Conservation (phyloP, 1,139 yeast species). For the Pneumocystis sp. region DNA sequence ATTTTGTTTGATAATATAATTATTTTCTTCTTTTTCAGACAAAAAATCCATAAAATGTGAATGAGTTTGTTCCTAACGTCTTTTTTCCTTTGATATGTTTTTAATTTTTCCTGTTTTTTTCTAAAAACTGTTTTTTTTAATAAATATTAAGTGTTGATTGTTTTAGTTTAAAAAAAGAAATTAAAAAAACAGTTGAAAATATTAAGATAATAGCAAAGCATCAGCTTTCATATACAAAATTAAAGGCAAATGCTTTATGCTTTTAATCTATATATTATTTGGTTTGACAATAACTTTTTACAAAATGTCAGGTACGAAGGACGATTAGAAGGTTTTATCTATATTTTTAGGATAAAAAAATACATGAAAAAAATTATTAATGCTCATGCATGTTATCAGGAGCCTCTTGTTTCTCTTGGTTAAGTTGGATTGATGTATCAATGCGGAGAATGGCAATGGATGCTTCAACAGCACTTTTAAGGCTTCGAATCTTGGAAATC, state of each 20-base stretch:
- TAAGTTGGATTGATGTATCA: constrained; percentile 95
- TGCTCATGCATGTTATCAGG: constrained; percentile 41
- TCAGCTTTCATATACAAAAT: neutral
- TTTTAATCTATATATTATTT: neutral
- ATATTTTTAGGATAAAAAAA: neutral
- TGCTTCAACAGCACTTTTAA: constrained; percentile 93
- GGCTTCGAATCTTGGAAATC: constrained; percentile 75
- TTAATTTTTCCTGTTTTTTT: neutral
- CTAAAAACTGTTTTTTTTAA: neutral
- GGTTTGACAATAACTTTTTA: neutral
- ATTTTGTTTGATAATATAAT: neutral
- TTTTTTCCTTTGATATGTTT: neutral
- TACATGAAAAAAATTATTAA: constrained; percentile 8
- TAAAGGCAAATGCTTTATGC: neutral
- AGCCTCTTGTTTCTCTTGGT: constrained; percentile 87
- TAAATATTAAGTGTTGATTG: neutral
- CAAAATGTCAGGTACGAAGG: neutral
- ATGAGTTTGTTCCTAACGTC: neutral
- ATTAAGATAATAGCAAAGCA: neutral
- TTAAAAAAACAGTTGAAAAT: neutral
- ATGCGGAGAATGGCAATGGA: constrained; percentile 94
- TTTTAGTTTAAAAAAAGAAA: neutral
- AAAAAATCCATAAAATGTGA: constrained; percentile 5
- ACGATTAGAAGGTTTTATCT: neutral
- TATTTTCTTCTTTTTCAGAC: constrained; percentile 1